A percentile compares a stretch with the other conserved stretches of the same genome.
Evolutionary conservation across 805 yeast genomes (phyloP).

Genomic region (Lachancea fermentati): DNA sequence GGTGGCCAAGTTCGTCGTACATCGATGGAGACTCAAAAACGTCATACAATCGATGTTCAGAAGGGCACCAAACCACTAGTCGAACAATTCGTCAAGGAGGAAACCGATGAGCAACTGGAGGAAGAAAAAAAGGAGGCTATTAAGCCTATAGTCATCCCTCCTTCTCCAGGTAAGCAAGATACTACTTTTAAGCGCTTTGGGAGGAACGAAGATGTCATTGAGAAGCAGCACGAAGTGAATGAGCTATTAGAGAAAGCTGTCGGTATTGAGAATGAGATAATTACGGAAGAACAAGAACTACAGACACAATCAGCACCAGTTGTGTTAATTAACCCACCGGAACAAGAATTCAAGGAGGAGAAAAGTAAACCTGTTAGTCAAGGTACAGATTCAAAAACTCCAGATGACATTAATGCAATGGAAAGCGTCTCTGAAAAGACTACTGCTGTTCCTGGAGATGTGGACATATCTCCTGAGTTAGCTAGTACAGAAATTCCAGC

Average conservation of each 20-base stretch:
- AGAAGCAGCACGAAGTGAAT: constrained; percentile 6
- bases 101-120: constrained; percentile 25
- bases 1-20: neutral
- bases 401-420: no score
- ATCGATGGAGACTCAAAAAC: constrained; percentile 1
- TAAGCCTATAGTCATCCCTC: constrained; percentile 10
- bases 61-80: constrained; percentile 13
- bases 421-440: no score
- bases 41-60: neutral
- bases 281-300: neutral
- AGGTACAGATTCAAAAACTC: no score
- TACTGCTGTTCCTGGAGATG: no score
- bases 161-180: constrained; percentile 1
- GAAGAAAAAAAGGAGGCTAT: constrained; percentile 2
- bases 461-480: no score
- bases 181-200: neutral
- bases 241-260: constrained; percentile 7
- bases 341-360: constrained; percentile 19
- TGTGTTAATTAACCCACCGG: neutral
- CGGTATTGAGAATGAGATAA: constrained; percentile 2
- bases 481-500: no score
- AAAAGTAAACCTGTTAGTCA: no score
- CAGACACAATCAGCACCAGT: neutral
- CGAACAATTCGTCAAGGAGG: constrained; percentile 23
- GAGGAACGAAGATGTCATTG: constrained; percentile 1